A percentile compares a stretch with the other conserved stretches of the same genome.
Conservation (phyloP, 2,329 filamentous ascomycete genomes). For the Furcasterigmium furcatum region DNA sequence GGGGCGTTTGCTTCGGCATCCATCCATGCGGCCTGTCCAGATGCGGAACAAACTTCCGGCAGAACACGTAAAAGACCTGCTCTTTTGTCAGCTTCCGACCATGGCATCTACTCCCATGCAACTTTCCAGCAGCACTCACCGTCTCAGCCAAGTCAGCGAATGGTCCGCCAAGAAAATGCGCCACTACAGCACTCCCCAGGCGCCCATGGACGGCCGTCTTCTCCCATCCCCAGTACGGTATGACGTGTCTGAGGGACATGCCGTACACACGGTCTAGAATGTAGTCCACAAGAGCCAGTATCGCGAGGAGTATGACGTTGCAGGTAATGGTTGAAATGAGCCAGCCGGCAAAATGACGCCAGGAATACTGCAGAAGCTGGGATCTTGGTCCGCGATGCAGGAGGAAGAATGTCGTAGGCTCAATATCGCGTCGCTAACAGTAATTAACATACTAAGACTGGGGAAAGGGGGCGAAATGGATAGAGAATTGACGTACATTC, state of each 20-base stretch:
- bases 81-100: neutral
- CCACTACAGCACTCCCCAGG: neutral
- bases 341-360: neutral
- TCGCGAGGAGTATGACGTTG: neutral
- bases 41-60: neutral
- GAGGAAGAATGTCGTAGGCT: neutral
- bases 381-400: neutral
- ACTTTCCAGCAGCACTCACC: neutral
- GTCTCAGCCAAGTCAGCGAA: constrained; percentile 1
- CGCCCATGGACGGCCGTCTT: neutral
- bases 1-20: neutral
- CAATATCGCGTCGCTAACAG: neutral
- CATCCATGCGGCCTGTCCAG: neutral
- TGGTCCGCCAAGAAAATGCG: neutral
- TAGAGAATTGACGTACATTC: no score
- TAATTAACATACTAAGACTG: neutral
- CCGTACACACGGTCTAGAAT: neutral
- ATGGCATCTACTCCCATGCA: neutral
- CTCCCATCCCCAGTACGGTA: constrained; percentile 1
- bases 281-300: neutral
- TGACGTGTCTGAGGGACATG: constrained; percentile 1
- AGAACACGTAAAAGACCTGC: neutral
- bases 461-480: neutral
- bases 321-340: neutral
- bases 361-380: neutral